These are phyloP conservation scores for Pancytospora philotis DNA, from an alignment of 371 early-diverging fungal genomes.

Conservation along the genomic window DNA sequence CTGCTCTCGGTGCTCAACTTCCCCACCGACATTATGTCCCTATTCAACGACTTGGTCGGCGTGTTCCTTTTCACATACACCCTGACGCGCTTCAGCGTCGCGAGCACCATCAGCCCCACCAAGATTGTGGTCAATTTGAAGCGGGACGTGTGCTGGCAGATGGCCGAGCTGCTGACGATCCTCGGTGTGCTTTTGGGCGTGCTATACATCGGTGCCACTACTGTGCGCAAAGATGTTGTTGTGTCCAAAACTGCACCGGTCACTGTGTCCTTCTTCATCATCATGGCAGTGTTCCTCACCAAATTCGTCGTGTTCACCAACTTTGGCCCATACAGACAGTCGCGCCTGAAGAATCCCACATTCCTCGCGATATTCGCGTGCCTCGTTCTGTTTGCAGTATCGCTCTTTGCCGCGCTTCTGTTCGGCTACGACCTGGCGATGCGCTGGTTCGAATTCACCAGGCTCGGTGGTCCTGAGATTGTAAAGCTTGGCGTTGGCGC, in stretches of 20 bases:
- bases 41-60: background rate
- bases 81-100: background rate
- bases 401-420: too few species aligned
- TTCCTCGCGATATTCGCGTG: slow-evolving; percentile 7
- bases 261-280: slow-evolving; percentile 1
- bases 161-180: slow-evolving; percentile 2
- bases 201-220: too few species aligned
- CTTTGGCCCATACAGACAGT: slow-evolving; percentile 8
- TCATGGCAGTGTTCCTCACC: background rate
- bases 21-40: background rate
- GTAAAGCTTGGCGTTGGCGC: too few species aligned
- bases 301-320: slow-evolving; percentile 6
- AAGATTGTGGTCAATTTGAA: background rate
- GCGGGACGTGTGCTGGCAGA: background rate
- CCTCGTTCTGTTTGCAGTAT: too few species aligned
- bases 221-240: background rate
- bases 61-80: background rate
- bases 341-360: background rate
- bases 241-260: background rate
- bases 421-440: too few species aligned
- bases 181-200: background rate
- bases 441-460: too few species aligned
- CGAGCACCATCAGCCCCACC: background rate
- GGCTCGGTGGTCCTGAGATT: too few species aligned
- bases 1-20: background rate